These are phyloP conservation scores for Phyllosticta citribraziliensis DNA, from an alignment of 2,329 filamentous ascomycete genomes.

Conservation along the genomic window DNA sequence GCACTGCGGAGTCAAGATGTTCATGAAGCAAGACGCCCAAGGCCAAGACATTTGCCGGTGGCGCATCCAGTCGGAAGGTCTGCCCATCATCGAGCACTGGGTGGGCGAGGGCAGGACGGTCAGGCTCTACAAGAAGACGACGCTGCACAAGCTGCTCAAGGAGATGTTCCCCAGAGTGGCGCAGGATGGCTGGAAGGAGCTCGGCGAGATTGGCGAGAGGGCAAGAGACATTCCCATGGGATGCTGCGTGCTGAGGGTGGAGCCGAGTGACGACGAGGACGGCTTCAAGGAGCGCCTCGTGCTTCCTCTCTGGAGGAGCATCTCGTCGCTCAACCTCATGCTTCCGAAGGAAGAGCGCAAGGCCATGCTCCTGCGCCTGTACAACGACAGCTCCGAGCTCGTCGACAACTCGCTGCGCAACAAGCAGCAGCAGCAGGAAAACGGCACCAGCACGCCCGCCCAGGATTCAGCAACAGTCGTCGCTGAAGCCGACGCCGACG, in stretches of 20 bases:
- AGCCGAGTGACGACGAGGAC: constrained; percentile 56
- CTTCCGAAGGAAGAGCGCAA: constrained; percentile 89
- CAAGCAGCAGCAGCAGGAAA: constrained; percentile 15
- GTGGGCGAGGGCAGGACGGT: constrained; percentile 71
- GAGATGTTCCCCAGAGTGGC: constrained; percentile 95
- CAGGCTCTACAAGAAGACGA: constrained; percentile 64
- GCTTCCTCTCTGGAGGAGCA: constrained; percentile 86
- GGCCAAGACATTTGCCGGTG: constrained; percentile 79
- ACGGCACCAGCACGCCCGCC: background rate
- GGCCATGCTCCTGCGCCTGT: constrained; percentile 85
- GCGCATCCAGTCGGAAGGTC: constrained; percentile 91
- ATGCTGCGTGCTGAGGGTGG: constrained; percentile 80
- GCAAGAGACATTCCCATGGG: constrained; percentile 76
- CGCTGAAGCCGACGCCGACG: background rate
- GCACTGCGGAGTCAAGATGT: constrained; percentile 97
- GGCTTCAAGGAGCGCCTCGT: constrained; percentile 69
- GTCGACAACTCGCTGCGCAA: constrained; percentile 51
- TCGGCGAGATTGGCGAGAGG: constrained; percentile 80
- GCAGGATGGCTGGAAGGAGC: constrained; percentile 60
- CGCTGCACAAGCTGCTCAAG: constrained; percentile 69
- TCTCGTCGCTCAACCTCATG: constrained; percentile 92
- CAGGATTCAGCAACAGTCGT: background rate
- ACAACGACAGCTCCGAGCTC: constrained; percentile 77
- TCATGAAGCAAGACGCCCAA: constrained; percentile 92
- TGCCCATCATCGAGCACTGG: constrained; percentile 85